Evolutionary conservation across 441 rosid genomes (phyloP).

Genomic region (Syzygium malaccense): DNA sequence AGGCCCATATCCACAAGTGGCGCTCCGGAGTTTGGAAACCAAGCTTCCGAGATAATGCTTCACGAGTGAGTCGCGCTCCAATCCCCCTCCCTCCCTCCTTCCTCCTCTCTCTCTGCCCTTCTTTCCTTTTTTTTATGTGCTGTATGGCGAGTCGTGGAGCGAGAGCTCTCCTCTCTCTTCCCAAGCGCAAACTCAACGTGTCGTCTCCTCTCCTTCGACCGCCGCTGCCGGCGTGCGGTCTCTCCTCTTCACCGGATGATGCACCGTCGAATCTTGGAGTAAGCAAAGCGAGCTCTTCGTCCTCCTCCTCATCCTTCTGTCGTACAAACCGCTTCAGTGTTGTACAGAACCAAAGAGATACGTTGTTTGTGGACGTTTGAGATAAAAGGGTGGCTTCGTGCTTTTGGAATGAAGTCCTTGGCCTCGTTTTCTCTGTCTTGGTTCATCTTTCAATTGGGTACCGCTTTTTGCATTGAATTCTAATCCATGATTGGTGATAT

Average conservation of each 20-base stretch:
- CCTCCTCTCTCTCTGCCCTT: neutral
- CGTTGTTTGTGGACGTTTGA: neutral
- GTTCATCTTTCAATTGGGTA: neutral
- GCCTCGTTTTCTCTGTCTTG: neutral
- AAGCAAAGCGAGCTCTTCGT: conserved; percentile 28
- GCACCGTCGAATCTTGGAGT: conserved; percentile 39
- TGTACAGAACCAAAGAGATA: neutral
- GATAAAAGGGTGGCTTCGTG: neutral
- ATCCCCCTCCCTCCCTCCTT: neutral
- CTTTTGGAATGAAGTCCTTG: neutral
- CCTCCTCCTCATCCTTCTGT: neutral
- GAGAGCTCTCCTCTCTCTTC: conserved; percentile 12
- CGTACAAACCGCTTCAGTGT: neutral
- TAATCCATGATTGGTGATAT: neutral
- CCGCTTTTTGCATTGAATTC: neutral
- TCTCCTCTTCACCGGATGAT: conserved; percentile 24
- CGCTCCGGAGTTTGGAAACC: neutral
- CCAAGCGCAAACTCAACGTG: conserved; percentile 14
- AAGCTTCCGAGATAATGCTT: neutral
- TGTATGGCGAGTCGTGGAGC: conserved; percentile 38
- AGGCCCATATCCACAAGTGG: neutral
- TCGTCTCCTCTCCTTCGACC: neutral
- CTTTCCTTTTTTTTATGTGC: neutral
- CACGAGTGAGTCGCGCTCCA: neutral
- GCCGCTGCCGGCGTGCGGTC: conserved; percentile 4